Base-by-base conservation (phyloP, 257 asterid species). In the Nicotiana tabacum region DNA sequence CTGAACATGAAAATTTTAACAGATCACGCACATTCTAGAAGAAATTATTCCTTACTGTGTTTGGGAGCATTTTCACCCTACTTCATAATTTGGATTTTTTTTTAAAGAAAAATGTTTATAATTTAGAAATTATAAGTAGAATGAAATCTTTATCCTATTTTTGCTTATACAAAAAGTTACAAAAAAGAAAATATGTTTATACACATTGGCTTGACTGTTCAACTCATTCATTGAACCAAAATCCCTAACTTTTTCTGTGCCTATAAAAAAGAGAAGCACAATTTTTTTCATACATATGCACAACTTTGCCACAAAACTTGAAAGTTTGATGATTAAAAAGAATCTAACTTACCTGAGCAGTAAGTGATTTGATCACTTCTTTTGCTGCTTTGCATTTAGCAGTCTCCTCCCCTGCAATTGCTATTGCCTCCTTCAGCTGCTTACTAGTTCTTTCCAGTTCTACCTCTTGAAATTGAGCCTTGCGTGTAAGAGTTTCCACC, bases 361-460 rank as follows among this genome's bases (percentile, higher is more conserved):
- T 95, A 60, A 95, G 97, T 18, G 98, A 92, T 89, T 92, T 95
- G 88, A 95, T 95, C 85, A 95, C 99, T 91, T 95, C 98, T 91
- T 95, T 95, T 35, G 99, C 99, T 17, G 97, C 97, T 90, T 93
- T 95, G 92, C 98, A 90, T 86, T 95, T 95, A 56, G 95, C 94
- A 77, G 94, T 91, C 91, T 95, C 99, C 85, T 95, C 99, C 85
- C 96, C 98, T 6, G 97, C 99, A 88, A 92, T 88, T 79, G 93
- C 84, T 78, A 91, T 91, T 74, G 98, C 95, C 80, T 95, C 99
- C 90, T 92, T 92, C 87, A 95, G 89, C 88, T 93, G 97, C 81
- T 88, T 91, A 51, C 92, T 90, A 82, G 92, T 90, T 87, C 91
- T 92, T 91, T 92, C 97, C 62, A 95, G 92, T 89, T 93, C 95